A percentile compares a stretch with the other conserved stretches of the same genome.
Evolutionary conservation across 306 rosid species (phyloP).

Genomic region (Fagus sylvatica): DNA sequence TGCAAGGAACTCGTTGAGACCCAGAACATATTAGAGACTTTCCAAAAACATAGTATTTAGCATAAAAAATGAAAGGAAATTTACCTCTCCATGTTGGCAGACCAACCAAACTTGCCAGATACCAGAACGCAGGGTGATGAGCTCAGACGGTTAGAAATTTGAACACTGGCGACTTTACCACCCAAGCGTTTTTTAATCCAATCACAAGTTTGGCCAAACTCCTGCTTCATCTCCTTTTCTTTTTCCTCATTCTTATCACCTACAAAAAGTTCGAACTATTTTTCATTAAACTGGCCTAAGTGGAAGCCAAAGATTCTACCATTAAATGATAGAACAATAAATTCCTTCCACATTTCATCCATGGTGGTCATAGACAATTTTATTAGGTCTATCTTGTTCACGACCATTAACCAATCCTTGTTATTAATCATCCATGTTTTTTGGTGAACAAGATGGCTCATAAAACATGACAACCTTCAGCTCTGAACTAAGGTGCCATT

Average conservation of each 20-base stretch:
- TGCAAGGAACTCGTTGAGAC: constrained; percentile 33
- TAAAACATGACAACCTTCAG: not conserved
- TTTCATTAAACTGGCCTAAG: not conserved
- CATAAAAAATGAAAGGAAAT: constrained; percentile 13
- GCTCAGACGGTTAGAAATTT: constrained; percentile 84
- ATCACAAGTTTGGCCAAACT: constrained; percentile 80
- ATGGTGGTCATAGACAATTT: not conserved
- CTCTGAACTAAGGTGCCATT: not conserved
- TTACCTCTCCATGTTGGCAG: constrained; percentile 98
- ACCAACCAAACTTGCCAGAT: constrained; percentile 98
- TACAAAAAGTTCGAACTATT: constrained; percentile 32
- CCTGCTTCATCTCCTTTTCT: constrained; percentile 87
- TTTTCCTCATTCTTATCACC: constrained; percentile 94
- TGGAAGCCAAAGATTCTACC: not conserved
- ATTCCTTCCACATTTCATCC: not conserved
- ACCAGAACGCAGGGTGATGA: constrained; percentile 95
- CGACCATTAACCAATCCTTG: not conserved
- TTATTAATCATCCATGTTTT: constrained; percentile 1
- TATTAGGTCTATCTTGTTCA: not conserved
- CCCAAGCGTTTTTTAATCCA: constrained; percentile 94
- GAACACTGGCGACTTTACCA: constrained; percentile 90
- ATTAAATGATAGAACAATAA: not conserved
- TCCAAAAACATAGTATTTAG: constrained; percentile 6
- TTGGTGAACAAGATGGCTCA: constrained; percentile 3
- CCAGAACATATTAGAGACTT: not conserved